Percentiles rank a stretch among this genome's conserved stretches.
phyloP scores from a whole-genome alignment of 2,329 filamentous ascomycete species.

The Colletotrichum aenigma region DNA sequence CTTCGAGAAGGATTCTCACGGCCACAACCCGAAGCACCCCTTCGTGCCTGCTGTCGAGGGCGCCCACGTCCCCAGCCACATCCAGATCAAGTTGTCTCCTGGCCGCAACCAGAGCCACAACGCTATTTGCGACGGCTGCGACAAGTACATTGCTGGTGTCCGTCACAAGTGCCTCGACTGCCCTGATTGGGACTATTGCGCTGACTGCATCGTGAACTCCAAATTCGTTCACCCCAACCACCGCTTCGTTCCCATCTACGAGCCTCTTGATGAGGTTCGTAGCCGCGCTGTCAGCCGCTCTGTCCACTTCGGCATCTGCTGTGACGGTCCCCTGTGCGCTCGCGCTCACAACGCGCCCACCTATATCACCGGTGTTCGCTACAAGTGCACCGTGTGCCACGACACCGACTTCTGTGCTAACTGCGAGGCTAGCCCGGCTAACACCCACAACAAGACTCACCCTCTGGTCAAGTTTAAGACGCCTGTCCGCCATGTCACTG shows the following conservation, averaged over 20 bases:
- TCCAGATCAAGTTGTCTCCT: constrained; percentile 72
- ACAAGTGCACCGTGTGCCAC: constrained; percentile 96
- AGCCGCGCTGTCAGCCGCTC: constrained; percentile 45
- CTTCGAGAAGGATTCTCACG: constrained; percentile 77
- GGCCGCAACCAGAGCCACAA: constrained; percentile 84
- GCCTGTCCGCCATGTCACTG: constrained; percentile 83
- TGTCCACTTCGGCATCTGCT: constrained; percentile 86
- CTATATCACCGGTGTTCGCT: constrained; percentile 87
- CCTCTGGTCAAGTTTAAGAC: constrained; percentile 97
- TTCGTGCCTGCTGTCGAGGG: constrained; percentile 74
- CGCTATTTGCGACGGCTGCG: constrained; percentile 93
- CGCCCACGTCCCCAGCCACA: constrained; percentile 62
- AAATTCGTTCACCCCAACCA: constrained; percentile 77
- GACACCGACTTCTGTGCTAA: constrained; percentile 94
- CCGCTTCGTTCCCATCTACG: constrained; percentile 88
- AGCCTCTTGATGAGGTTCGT: constrained; percentile 57
- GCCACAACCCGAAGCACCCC: constrained; percentile 86
- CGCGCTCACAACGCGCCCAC: constrained; percentile 49
- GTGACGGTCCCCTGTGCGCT: constrained; percentile 89
- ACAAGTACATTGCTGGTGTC: constrained; percentile 84
- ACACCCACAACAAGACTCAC: constrained; percentile 92
- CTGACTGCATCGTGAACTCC: constrained; percentile 72
- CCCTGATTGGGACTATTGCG: constrained; percentile 97
- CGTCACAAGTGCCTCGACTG: constrained; percentile 97
- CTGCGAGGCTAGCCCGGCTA: constrained; percentile 87